These are phyloP conservation scores for Puccinia horiana DNA, from an alignment of 1,284 basidiomycete genomes.

Conservation along the genomic window DNA sequence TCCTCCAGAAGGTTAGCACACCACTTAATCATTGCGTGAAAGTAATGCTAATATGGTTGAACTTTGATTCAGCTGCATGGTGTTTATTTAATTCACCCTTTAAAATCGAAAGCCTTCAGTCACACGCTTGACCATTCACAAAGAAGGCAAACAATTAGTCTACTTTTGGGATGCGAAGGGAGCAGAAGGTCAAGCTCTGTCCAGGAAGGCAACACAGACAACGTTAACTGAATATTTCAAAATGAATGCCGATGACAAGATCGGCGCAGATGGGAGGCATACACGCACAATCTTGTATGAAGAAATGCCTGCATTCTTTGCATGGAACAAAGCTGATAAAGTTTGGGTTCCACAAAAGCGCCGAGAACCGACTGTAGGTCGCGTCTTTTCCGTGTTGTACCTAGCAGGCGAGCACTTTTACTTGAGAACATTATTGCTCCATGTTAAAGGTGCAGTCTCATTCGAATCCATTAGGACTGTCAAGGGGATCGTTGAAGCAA, in stretches of 20 bases:
- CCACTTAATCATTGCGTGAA: no score
- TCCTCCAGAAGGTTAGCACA: neutral
- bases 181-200: neutral
- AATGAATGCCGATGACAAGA: neutral
- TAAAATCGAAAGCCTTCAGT: no score
- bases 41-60: neutral
- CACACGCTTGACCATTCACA: neutral
- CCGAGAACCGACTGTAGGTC: no score
- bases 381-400: no score
- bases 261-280: neutral
- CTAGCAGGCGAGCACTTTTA: no score
- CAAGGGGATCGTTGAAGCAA: no score
- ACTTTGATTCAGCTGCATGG: slow-evolving; percentile 5
- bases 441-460: no score
- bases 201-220: neutral
- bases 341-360: no score
- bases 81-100: neutral
- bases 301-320: neutral
- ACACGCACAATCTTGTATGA: neutral
- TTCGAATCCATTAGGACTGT: no score
- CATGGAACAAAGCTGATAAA: no score
- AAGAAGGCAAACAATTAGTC: neutral
- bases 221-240: neutral
- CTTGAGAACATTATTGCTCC: no score
- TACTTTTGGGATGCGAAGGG: no score